Base-by-base conservation (phyloP, 495 filamentous ascomycete species). In the Aspergillus wentii region DNA sequence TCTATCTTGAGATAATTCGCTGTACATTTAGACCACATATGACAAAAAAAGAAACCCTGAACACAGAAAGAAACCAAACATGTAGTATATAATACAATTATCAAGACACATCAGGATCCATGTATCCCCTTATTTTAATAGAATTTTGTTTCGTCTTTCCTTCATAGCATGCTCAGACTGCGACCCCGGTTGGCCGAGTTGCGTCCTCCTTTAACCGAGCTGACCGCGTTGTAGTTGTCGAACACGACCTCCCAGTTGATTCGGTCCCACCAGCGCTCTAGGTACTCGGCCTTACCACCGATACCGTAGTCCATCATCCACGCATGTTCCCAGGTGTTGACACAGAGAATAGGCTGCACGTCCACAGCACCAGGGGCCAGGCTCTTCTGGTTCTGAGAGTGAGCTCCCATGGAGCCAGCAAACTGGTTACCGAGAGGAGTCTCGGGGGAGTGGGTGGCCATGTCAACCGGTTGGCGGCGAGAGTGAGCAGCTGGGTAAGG, bases 301-400 rank as follows among this genome's bases (percentile, higher is more conserved):
- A 95, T 68, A 17, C 88, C 88, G 52, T 82, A 95, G 56, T 97
- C 88, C 42, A 72, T 73, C 59, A 97, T 63, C 80, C 85, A 98
- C 2, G 81, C 85, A 62, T 98, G 92, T 69, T 96, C 82, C 92
- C 92, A 98, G 17, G 88, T 94, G 60, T 92, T 97, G 30, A 97
- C 73, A 51, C 90, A 94, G 40, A 97, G 65, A 43, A 96, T 64
- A 4, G 91, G 88, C 37, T 78, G 64, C 13, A 90, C 50, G 36
- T 85, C 75, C 26, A 76, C 62, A 8, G 85, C 88, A 5, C 88
- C 85, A 13, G 82, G 82, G 10, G 80, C 75, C 42, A 74, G 49
- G 43, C 51, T 66, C 51, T 57, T 67, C 30, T 66, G 56, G 43
- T 64, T 68, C 23, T 49, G 43, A 5, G 65, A 58, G 48, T 65